These are phyloP conservation scores for Fusarium camptoceras DNA, from an alignment of 2,329 filamentous ascomycete genomes.

Conservation along the genomic window DNA sequence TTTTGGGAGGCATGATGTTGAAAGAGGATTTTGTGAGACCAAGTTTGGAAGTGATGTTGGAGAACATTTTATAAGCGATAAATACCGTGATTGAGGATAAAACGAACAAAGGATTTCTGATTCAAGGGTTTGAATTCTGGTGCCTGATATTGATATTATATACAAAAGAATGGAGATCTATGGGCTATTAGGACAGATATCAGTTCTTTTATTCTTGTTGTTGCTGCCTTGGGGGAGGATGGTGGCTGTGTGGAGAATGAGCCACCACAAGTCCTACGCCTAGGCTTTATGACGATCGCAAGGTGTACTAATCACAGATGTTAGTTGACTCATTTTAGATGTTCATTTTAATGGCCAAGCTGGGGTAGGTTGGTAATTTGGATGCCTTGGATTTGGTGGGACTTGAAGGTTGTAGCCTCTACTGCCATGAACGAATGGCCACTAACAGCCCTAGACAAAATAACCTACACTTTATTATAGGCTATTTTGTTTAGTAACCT, in stretches of 20 bases:
- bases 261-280: slow-evolving; percentile 32
- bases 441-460: too few relatives aligned
- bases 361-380: too few relatives aligned
- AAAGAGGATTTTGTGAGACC: slow-evolving; percentile 26
- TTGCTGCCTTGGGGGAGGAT: slow-evolving; percentile 20
- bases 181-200: background rate
- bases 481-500: too few relatives aligned
- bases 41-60: slow-evolving; percentile 40
- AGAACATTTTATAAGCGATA: slow-evolving; percentile 35
- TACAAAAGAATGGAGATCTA: background rate
- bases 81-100: background rate
- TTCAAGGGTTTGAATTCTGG: too few relatives aligned
- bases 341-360: too few relatives aligned
- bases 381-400: too few relatives aligned
- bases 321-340: too few relatives aligned
- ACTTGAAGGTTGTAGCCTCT: too few relatives aligned
- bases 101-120: background rate
- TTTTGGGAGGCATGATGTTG: slow-evolving; percentile 4
- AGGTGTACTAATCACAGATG: background rate
- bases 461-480: too few relatives aligned
- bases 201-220: background rate
- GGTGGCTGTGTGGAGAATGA: slow-evolving; percentile 3
- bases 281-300: slow-evolving; percentile 4
- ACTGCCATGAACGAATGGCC: too few relatives aligned
- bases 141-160: slow-evolving; percentile 10